phyloP scores from a whole-genome alignment of 768 basidiomycete species.

The Galerina marginata region DNA sequence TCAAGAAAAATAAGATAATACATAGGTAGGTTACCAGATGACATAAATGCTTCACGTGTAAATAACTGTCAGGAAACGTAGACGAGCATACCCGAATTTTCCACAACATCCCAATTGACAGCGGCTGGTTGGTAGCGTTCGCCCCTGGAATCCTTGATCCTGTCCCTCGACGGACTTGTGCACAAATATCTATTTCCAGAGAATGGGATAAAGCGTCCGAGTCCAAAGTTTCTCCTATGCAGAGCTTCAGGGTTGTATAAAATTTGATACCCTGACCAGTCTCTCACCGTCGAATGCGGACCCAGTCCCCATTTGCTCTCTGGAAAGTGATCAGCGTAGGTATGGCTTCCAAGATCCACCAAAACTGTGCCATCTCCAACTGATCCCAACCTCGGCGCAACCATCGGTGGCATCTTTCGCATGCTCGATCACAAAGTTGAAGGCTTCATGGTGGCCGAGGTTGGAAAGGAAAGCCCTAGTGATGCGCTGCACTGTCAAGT shows the following conservation, averaged over 20 bases:
- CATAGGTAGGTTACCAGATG: too few species aligned
- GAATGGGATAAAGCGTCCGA: constrained; percentile 35
- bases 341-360: constrained; percentile 32
- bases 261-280: too few species aligned
- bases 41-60: too few species aligned
- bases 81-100: too few species aligned
- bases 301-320: constrained; percentile 25
- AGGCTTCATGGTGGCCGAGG: too few species aligned
- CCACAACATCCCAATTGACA: too few species aligned
- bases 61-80: too few species aligned
- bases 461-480: too few species aligned
- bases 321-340: constrained; percentile 26
- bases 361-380: constrained; percentile 18
- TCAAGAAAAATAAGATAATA: too few species aligned
- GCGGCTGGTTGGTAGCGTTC: too few species aligned
- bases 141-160: too few species aligned
- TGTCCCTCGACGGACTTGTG: constrained; percentile 25
- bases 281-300: constrained; percentile 28
- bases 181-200: constrained; percentile 25
- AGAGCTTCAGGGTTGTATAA: background rate
- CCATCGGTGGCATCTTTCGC: constrained; percentile 13
- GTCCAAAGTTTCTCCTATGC: constrained; percentile 33
- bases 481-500: too few species aligned
- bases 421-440: background rate
- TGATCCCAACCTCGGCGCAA: constrained; percentile 25